Conservation (phyloP, 257 asterid genomes). For the Thymus mandschuricus region DNA sequence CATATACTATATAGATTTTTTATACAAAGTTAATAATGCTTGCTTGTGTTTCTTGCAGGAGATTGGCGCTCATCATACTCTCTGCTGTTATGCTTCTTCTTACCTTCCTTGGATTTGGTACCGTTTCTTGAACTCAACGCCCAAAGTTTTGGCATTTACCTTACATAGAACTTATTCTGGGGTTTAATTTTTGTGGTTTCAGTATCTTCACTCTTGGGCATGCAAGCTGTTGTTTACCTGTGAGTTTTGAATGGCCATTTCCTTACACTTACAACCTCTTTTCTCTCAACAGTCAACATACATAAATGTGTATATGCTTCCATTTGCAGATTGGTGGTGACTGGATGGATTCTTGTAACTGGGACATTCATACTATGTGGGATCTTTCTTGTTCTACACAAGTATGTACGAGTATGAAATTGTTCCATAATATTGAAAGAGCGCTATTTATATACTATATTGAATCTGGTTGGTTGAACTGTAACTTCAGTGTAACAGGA, state of each 20-base stretch:
- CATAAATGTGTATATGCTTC: background rate
- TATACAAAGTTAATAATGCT: conserved; percentile 14
- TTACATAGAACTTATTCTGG: conserved; percentile 9
- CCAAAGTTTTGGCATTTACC: too few relatives aligned
- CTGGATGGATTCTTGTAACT: conserved; percentile 90
- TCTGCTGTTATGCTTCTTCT: conserved; percentile 86
- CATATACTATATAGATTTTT: background rate
- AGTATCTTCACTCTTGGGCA: conserved; percentile 85
- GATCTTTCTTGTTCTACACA: conserved; percentile 84
- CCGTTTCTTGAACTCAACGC: background rate
- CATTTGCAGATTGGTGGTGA: conserved; percentile 72
- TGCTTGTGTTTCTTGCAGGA: conserved; percentile 57
- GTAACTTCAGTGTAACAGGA: conserved; percentile 56
- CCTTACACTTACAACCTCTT: conserved; percentile 1
- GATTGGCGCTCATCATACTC: conserved; percentile 81
- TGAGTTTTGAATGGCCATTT: conserved; percentile 48
- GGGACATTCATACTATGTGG: conserved; percentile 87
- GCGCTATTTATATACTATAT: too few relatives aligned
- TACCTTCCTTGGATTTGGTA: conserved; percentile 91
- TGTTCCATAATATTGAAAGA: background rate
- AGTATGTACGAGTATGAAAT: conserved; percentile 42
- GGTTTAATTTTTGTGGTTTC: conserved; percentile 35
- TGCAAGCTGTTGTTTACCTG: conserved; percentile 81
- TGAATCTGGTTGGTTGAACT: conserved; percentile 8
- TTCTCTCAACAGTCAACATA: background rate